Percentiles rank a stretch among this genome's conserved stretches.
These are phyloP conservation scores for Melastoma malabathricum DNA, from an alignment of 345 rosid species.

Conservation along the genomic window DNA sequence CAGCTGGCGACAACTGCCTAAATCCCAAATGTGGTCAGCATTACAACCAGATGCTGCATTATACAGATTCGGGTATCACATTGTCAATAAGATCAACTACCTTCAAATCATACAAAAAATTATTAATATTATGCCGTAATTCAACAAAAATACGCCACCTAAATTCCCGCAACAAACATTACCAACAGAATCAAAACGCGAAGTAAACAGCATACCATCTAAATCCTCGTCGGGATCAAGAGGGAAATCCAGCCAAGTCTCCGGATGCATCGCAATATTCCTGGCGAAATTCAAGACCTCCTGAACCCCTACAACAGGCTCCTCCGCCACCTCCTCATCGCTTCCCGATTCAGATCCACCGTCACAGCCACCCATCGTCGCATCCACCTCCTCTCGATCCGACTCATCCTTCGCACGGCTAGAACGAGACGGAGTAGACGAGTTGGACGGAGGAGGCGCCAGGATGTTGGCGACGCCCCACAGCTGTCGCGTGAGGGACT, in stretches of 20 bases:
- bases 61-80: no score
- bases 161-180: no score
- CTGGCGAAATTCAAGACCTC: conserved; percentile 78
- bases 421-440: conserved; percentile 9
- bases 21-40: no score
- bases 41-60: no score
- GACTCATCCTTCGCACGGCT: conserved; percentile 11
- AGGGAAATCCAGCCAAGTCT: conserved; percentile 94
- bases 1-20: no score
- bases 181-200: no score
- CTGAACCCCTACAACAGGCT: conserved; percentile 50
- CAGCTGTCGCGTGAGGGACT: conserved; percentile 58
- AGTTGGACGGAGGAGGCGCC: conserved; percentile 44
- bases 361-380: conserved; percentile 24
- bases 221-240: conserved; percentile 72
- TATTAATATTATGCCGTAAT: no score
- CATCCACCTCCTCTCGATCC: conserved; percentile 16
- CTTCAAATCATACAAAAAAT: no score
- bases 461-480: conserved; percentile 96
- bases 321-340: conserved; percentile 14
- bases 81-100: no score
- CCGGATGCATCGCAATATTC: conserved; percentile 84
- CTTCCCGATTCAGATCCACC: conserved; percentile 9
- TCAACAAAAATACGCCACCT: no score
- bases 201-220: conserved; percentile 38